Conservation (phyloP, 192 early-diverging fungal species). For the Umbelopsis sp. region DNA sequence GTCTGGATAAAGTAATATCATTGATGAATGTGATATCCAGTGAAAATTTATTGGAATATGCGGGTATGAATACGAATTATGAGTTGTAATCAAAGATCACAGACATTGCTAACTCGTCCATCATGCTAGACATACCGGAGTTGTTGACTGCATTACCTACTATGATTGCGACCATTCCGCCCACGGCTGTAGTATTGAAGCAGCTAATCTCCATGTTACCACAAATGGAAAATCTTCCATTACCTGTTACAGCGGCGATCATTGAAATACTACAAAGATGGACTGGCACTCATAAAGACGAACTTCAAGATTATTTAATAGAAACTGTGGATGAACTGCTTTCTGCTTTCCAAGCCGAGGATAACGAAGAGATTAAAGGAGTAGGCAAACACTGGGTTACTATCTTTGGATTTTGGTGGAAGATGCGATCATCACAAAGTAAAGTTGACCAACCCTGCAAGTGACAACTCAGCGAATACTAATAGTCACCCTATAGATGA, state of each 20-base stretch:
- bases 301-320: neutral
- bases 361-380: neutral
- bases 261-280: neutral
- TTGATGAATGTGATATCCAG: slow-evolving; percentile 1
- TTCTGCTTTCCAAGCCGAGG: neutral
- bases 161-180: neutral
- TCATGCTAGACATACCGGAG: neutral
- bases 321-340: neutral
- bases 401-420: neutral
- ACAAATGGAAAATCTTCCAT: neutral
- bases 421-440: neutral
- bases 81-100: neutral
- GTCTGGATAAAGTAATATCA: neutral
- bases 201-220: slow-evolving; percentile 2
- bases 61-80: neutral
- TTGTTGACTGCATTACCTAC: neutral
- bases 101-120: neutral
- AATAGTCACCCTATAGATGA: neutral
- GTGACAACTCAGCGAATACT: no score
- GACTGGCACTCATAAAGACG: neutral
- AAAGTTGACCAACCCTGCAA: neutral
- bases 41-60: slow-evolving; percentile 1
- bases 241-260: neutral
- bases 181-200: neutral
- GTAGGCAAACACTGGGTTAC: neutral